Percentiles rank a stretch among this genome's conserved stretches.
These are phyloP conservation scores for Aspergillus felis DNA, from an alignment of 2,329 filamentous ascomycete species.

Conservation along the genomic window DNA sequence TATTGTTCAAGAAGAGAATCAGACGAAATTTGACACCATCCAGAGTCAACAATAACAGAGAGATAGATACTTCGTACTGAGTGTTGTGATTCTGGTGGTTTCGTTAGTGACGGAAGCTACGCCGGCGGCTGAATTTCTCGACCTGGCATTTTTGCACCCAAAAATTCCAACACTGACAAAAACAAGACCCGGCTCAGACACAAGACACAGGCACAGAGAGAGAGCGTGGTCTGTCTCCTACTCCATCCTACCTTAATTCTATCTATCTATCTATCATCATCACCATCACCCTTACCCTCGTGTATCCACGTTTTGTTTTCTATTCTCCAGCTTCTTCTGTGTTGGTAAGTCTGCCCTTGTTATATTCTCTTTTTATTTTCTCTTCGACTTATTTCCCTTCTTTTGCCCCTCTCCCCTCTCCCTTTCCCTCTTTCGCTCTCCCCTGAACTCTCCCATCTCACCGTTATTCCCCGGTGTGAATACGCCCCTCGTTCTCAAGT, in stretches of 20 bases:
- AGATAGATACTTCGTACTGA: too few species aligned
- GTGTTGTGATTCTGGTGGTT: conserved; percentile 1
- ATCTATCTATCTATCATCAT: conserved; percentile 5
- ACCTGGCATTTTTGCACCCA: conserved; percentile 32
- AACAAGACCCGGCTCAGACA: neutral
- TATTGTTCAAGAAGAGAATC: neutral
- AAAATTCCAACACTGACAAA: conserved; percentile 31
- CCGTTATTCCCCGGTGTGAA: conserved; percentile 9
- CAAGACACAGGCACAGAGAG: conserved; percentile 12
- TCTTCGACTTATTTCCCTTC: conserved; percentile 1
- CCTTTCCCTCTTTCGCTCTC: conserved; percentile 12
- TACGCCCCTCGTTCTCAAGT: conserved; percentile 6
- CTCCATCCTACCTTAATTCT: neutral
- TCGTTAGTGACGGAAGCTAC: conserved; percentile 36
- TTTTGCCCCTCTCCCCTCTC: conserved; percentile 2
- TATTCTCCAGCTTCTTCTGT: neutral
- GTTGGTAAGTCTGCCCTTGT: conserved; percentile 2
- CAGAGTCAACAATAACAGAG: neutral
- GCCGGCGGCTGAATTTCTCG: conserved; percentile 34
- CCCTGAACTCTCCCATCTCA: conserved; percentile 8
- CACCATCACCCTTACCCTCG: conserved; percentile 4
- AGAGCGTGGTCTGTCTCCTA: conserved; percentile 6
- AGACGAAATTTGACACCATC: neutral
- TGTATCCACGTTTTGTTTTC: conserved; percentile 1
- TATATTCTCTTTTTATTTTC: neutral